A percentile compares a stretch with the other conserved stretches of the same genome.
These are phyloP conservation scores for Postia placenta DNA, from an alignment of 768 basidiomycete genomes.

Conservation along the genomic window DNA sequence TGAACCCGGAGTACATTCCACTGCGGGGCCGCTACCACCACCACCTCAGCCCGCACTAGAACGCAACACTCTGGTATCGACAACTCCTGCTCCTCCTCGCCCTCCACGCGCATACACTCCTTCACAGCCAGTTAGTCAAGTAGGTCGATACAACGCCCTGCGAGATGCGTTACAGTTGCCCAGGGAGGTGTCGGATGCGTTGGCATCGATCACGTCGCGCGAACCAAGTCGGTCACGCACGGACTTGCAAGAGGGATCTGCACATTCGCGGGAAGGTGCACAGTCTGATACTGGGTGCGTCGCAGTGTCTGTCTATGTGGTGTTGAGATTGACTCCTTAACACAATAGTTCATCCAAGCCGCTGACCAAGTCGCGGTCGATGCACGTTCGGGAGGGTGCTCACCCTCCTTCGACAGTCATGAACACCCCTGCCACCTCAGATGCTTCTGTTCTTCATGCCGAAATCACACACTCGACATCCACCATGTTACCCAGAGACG, in stretches of 20 bases:
- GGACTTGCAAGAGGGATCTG: neutral
- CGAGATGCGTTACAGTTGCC: conserved; percentile 58
- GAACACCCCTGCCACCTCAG: neutral
- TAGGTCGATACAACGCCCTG: conserved; percentile 45
- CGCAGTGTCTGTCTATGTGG: neutral
- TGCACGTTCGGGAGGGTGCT: conserved; percentile 56
- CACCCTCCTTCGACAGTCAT: conserved; percentile 42
- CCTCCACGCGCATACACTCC: conserved; percentile 40
- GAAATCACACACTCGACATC: too few species aligned
- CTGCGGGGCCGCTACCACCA: conserved; percentile 67
- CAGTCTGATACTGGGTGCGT: neutral
- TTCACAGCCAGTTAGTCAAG: conserved; percentile 1
- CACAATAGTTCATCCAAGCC: conserved; percentile 1
- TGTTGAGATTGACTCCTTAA: neutral
- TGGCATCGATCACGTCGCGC: conserved; percentile 27
- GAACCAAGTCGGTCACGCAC: neutral
- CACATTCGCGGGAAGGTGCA: neutral
- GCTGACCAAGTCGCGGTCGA: conserved; percentile 7
- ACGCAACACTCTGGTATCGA: conserved; percentile 42
- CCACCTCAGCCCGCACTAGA: conserved; percentile 55
- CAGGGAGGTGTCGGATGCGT: conserved; percentile 30
- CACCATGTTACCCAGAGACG: too few species aligned
- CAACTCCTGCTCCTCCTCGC: conserved; percentile 57
- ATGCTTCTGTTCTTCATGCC: neutral
- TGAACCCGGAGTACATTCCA: conserved; percentile 63